Evolutionary conservation across 305 asterid genomes (phyloP), one percentile per base, ranked within the genome.

Genomic region (Fraxinus sp.): DNA sequence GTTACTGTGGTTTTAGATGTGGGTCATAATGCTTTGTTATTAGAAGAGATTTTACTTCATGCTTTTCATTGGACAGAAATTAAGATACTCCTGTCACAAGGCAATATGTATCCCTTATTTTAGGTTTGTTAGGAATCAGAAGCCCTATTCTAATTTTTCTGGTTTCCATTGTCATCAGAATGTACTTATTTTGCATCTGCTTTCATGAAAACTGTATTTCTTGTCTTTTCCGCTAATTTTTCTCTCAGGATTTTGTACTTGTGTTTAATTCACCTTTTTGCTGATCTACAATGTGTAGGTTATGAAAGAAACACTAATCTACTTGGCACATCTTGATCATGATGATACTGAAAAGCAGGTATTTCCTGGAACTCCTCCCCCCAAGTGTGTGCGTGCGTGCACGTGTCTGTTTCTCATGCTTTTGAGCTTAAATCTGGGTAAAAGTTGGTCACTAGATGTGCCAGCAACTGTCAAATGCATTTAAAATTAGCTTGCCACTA

Each of bases 321-420:
- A 96, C 87, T 87, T 96, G 89, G 91, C 99, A 55, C 98, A 96
- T 91, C 98, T 96, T 87, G 99, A 96, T 86, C 99, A 96, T 0
- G 98, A 96, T n/a, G 99, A 96, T 86, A 96, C 99, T 11, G 99
- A 96, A 87, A 94, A 91, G 81, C 99, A 93, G 98, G 99, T 96
- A 77, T 7, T 80, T 64, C 14, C 33, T 22, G 18, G 22, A 66
- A 14, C 14, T n/a, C 80, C 81, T 30, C 46, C 30, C 28, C 68
- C 11, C 13, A 0, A 18, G 28, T 6, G 70, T 3, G 70, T 8
- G 71, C 10, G 2, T 59, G 46, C 13, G 46, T 35, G 44, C 55
- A 44, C 26, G 44, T 35, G 80, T 22, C 33, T 24, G 18, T 55
- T 37, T n/a, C 49, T 9, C 41, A 9, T 22, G 37, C 68, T 9